Evolutionary conservation across 768 basidiomycete genomes (phyloP), one percentile per base, ranked within the genome.

Genomic region (Rhodotorula diobovata): DNA sequence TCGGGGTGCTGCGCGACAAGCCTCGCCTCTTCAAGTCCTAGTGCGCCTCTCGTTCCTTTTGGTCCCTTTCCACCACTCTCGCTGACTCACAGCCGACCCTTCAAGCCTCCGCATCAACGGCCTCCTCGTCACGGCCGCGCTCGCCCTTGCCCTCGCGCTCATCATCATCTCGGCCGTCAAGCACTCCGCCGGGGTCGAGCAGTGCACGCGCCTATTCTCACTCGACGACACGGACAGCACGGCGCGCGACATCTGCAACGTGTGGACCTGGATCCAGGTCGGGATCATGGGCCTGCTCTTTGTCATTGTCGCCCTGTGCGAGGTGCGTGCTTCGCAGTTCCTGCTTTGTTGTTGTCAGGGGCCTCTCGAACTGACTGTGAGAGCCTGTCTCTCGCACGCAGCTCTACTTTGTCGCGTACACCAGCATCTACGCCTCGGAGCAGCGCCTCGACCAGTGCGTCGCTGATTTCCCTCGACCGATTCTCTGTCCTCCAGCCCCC

Each of bases 211-310:
- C n/a, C 50, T 75, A 7, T 77, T 77, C 65, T 56, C 60, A 43
- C 51, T 55, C 43, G 66, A 73, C 59, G 43, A 43, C 46, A 57
- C 63, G 21, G 58, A 69, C 62, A 73, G 65, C n/a, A 73, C 77
- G 34, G 79, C 74, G 28, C 71, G 80, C 81, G 21, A 78, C 75
- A 84, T 98, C 34, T 99, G 96, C 81, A 83, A 88, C 58, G 89
- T 96, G 65, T 95, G 97, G 78, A 84, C 92, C 10, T 96, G 93
- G 91, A 90, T 91, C 18, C 90, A 90, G 76, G 83, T 96, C 23
- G 94, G 94, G 48, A 82, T 97, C 66, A 94, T 98, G 92, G 89
- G 84, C 30, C 91, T 86, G 15, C 83, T 96, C 12, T 97, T 93
- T 90, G 80, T 90, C 18, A 78, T 96, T 16, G 66, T 71, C 46